These are phyloP conservation scores for Suillus clintonianus DNA, from an alignment of 768 basidiomycete species.

Conservation along the genomic window DNA sequence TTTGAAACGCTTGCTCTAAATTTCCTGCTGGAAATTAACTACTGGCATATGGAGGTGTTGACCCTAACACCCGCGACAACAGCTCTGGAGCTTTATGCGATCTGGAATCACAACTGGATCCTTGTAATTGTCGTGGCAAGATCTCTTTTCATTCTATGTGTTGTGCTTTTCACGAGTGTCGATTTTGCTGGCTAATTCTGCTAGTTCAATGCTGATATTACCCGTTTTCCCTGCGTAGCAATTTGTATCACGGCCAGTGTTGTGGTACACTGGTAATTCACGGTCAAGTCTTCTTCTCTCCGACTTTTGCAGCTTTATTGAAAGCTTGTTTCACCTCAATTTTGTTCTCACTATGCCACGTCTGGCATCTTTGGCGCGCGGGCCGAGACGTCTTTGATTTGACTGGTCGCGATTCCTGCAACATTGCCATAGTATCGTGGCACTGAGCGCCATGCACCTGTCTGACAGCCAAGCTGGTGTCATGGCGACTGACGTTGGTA, in stretches of 20 bases:
- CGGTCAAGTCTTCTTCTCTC: background rate
- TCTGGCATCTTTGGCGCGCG: conserved; percentile 13
- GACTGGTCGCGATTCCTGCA: conserved; percentile 4
- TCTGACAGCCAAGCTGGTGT: background rate
- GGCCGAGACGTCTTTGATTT: background rate
- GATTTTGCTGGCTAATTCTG: background rate
- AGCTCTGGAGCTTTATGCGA: conserved; percentile 9
- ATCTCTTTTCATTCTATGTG: background rate
- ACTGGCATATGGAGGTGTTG: background rate
- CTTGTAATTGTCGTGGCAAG: background rate
- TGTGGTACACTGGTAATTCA: no score
- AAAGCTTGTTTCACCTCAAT: conserved; percentile 9
- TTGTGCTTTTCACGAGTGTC: background rate
- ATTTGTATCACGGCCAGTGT: background rate
- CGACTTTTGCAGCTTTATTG: background rate
- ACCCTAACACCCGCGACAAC: background rate
- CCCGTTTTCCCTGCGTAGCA: background rate
- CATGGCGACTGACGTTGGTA: conserved; percentile 1
- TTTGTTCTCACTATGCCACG: conserved; percentile 14
- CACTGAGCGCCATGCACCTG: conserved; percentile 7
- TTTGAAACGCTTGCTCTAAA: background rate
- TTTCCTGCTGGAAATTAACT: conserved; percentile 1
- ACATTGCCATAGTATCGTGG: conserved; percentile 14
- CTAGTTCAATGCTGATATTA: background rate
- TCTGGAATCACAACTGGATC: conserved; percentile 2